phyloP scores from a whole-genome alignment of 306 rosid species.

The Glycine tomentella region DNA sequence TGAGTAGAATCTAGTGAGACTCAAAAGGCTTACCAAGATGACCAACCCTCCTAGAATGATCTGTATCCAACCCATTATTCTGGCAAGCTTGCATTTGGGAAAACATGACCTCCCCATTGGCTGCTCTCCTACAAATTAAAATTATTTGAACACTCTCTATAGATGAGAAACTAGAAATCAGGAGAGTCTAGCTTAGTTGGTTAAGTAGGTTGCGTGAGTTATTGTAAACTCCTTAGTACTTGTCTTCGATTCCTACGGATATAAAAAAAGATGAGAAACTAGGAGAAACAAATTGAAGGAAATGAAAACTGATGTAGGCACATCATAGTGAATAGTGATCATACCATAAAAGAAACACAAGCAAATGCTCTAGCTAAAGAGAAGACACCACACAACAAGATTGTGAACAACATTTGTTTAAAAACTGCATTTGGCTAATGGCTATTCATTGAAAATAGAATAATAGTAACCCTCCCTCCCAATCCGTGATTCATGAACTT shows the following conservation, averaged over 20 bases:
- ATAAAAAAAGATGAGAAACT: too few relatives aligned
- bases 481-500: slow-evolving; percentile 40
- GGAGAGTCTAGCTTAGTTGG: too few relatives aligned
- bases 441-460: slow-evolving; percentile 14
- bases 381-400: background rate
- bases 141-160: background rate
- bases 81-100: slow-evolving; percentile 59
- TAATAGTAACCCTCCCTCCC: background rate
- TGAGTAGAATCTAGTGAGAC: slow-evolving; percentile 71
- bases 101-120: slow-evolving; percentile 65
- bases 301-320: background rate
- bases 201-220: too few relatives aligned
- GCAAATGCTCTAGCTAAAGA: slow-evolving; percentile 18
- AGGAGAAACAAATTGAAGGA: too few relatives aligned
- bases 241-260: too few relatives aligned
- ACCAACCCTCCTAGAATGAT: slow-evolving; percentile 74
- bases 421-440: slow-evolving; percentile 8
- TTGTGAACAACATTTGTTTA: slow-evolving; percentile 25
- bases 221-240: too few relatives aligned
- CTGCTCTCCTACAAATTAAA: slow-evolving; percentile 9
- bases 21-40: slow-evolving; percentile 66
- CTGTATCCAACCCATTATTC: slow-evolving; percentile 75
- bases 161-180: slow-evolving; percentile 21
- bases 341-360: slow-evolving; percentile 31
- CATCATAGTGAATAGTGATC: background rate